A percentile compares a stretch with the other conserved stretches of the same genome.
phyloP scores from a whole-genome alignment of 2,329 filamentous ascomycete genomes.

The Talaromyces sp. region DNA sequence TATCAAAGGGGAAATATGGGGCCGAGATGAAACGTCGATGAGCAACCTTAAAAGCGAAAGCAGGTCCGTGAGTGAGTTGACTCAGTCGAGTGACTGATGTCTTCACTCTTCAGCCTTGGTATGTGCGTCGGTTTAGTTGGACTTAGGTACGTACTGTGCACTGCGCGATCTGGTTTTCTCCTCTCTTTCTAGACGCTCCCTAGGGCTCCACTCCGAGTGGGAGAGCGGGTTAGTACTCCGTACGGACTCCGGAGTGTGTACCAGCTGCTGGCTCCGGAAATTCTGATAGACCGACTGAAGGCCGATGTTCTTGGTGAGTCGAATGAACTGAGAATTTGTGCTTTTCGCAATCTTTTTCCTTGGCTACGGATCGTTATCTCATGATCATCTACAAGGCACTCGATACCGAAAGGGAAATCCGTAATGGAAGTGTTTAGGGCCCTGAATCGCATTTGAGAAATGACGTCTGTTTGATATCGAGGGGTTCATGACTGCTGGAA shows the following conservation, averaged over 20 bases:
- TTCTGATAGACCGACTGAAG: not conserved
- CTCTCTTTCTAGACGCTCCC: not conserved
- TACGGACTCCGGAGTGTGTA: not conserved
- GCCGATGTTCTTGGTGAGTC: not conserved
- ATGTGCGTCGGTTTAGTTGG: not conserved
- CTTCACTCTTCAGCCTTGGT: not conserved
- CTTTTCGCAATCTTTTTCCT: not conserved
- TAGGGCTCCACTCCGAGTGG: not conserved
- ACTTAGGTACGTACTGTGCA: not conserved
- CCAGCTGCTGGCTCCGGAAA: not conserved
- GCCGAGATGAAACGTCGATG: constrained; percentile 13
- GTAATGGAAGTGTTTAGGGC: not conserved
- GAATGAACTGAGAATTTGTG: not conserved
- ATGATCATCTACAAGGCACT: not conserved
- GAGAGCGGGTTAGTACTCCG: not conserved
- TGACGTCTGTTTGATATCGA: not conserved
- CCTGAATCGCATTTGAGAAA: not conserved
- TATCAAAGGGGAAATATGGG: not conserved
- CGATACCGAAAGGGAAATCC: not conserved
- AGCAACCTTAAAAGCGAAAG: constrained; percentile 14
- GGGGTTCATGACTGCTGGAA: not conserved
- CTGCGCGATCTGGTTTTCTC: not conserved
- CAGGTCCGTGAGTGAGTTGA: constrained; percentile 9
- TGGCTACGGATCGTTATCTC: not conserved
- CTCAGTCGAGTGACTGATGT: not conserved